Percentiles rank a stretch among this genome's conserved stretches.
These are phyloP conservation scores for Datisca glomerata DNA, from an alignment of 306 rosid genomes.

Conservation along the genomic window DNA sequence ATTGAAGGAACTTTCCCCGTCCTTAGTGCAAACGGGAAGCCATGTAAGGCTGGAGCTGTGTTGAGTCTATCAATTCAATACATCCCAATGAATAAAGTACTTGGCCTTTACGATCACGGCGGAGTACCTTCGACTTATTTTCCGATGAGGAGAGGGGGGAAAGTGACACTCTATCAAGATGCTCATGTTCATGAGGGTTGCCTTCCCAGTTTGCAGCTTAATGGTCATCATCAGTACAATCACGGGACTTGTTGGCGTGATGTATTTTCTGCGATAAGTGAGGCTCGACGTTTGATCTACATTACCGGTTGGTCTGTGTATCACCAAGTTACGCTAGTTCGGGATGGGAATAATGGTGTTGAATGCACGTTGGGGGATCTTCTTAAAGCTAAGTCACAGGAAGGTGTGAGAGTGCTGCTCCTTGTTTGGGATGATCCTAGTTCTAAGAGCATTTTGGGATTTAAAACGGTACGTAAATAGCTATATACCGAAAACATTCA, in stretches of 20 bases:
- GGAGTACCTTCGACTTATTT: constrained; percentile 71
- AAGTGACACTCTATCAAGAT: constrained; percentile 76
- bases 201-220: constrained; percentile 42
- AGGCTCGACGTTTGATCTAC: constrained; percentile 60
- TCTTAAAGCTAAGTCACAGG: constrained; percentile 69
- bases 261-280: constrained; percentile 52
- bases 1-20: constrained; percentile 61
- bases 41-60: constrained; percentile 45
- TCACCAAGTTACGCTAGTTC: constrained; percentile 51
- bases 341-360: constrained; percentile 25
- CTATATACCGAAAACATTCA: too few species aligned
- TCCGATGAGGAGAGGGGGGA: constrained; percentile 68
- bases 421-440: constrained; percentile 96
- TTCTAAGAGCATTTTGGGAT: constrained; percentile 55
- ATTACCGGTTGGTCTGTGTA: constrained; percentile 88
- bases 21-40: constrained; percentile 38
- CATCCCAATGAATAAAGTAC: constrained; percentile 31
- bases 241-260: constrained; percentile 64
- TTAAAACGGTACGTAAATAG: constrained; percentile 53
- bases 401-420: constrained; percentile 81
- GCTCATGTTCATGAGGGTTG: constrained; percentile 55
- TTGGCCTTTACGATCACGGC: constrained; percentile 22
- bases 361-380: constrained; percentile 52
- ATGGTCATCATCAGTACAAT: constrained; percentile 29
- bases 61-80: constrained; percentile 63